phyloP scores from a whole-genome alignment of 1,284 basidiomycete genomes.

The Heterobasidion parviporum region DNA sequence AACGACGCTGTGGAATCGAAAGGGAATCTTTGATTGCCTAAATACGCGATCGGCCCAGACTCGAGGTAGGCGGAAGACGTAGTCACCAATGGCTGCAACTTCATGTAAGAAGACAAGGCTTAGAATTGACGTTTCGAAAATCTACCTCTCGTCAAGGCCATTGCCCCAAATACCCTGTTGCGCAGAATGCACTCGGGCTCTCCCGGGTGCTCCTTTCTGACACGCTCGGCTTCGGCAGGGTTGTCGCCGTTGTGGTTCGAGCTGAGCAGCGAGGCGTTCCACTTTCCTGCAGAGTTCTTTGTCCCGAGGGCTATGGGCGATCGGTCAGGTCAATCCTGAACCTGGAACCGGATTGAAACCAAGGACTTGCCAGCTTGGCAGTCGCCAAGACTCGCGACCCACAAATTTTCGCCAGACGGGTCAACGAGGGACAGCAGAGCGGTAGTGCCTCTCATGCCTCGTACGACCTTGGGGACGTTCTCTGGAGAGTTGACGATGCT shows the following conservation, averaged over 20 bases:
- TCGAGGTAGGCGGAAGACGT: conserved; percentile 25
- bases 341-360: background rate
- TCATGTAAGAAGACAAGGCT: background rate
- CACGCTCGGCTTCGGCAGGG: conserved; percentile 18
- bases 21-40: conserved; percentile 17
- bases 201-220: conserved; percentile 25
- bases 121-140: background rate
- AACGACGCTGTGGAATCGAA: conserved; percentile 10
- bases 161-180: conserved; percentile 22
- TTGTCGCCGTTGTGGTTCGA: conserved; percentile 25
- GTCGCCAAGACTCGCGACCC: conserved; percentile 30
- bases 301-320: conserved; percentile 1
- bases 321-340: background rate
- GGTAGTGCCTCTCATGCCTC: conserved; percentile 28
- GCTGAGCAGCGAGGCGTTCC: conserved; percentile 21
- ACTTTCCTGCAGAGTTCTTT: conserved; percentile 13
- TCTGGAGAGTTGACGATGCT: conserved; percentile 25
- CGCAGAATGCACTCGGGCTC: conserved; percentile 22
- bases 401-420: conserved; percentile 21
- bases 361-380: conserved; percentile 24
- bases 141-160: conserved; percentile 28
- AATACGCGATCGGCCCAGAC: conserved; percentile 26
- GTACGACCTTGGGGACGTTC: conserved; percentile 23
- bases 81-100: conserved; percentile 27
- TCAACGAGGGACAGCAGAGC: conserved; percentile 25